Evolutionary conservation across 2,329 filamentous ascomycete species (phyloP).

Genomic region (Colletotrichum graminicola): DNA sequence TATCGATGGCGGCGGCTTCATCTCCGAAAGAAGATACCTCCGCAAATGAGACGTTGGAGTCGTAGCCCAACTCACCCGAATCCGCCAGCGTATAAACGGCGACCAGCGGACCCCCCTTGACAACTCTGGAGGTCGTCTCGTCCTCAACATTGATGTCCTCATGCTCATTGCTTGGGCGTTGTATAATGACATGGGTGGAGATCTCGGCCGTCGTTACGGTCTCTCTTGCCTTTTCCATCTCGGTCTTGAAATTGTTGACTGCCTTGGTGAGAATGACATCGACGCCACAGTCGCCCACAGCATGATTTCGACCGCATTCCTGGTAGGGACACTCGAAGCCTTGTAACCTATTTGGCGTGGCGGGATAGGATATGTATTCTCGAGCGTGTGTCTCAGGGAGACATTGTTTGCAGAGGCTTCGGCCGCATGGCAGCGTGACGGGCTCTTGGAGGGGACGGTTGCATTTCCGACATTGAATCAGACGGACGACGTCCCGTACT

Average conservation of each 20-base stretch:
- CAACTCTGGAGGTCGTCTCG: conserved; percentile 50
- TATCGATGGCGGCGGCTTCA: conserved; percentile 47
- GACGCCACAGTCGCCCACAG: conserved; percentile 78
- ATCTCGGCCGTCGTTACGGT: conserved; percentile 51
- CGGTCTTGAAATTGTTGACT: conserved; percentile 69
- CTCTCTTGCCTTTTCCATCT: conserved; percentile 59
- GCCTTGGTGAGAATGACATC: conserved; percentile 83
- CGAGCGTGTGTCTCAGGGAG: conserved; percentile 75
- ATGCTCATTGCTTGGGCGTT: conserved; percentile 34
- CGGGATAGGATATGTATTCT: conserved; percentile 82
- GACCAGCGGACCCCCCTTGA: conserved; percentile 70
- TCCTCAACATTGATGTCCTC: conserved; percentile 52
- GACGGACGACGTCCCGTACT: conserved; percentile 74
- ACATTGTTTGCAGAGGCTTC: conserved; percentile 81
- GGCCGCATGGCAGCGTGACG: conserved; percentile 84
- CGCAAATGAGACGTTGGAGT: conserved; percentile 66
- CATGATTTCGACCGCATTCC: conserved; percentile 78
- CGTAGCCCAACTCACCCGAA: conserved; percentile 68
- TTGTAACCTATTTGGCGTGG: conserved; percentile 71
- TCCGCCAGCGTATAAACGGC: conserved; percentile 76
- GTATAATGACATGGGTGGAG: conserved; percentile 53
- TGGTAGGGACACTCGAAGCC: conserved; percentile 81
- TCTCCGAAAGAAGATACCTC: conserved; percentile 46
- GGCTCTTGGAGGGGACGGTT: conserved; percentile 76
- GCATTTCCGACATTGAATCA: conserved; percentile 84